Evolutionary conservation across 495 filamentous ascomycete genomes (phyloP).

Genomic region (Tuber brumale): DNA sequence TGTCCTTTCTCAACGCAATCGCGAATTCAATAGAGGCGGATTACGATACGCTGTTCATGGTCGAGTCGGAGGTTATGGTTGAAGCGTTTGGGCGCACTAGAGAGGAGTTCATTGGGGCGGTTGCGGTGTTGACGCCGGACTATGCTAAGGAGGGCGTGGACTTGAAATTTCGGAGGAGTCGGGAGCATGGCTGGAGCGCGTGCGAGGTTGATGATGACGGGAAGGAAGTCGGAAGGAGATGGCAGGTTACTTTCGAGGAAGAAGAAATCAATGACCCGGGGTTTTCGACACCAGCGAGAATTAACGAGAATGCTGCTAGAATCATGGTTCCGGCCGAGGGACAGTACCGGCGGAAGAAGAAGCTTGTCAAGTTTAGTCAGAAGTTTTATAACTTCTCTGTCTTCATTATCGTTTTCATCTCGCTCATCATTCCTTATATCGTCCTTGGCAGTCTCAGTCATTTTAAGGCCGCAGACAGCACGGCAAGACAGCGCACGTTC

Average conservation of each 20-base stretch:
- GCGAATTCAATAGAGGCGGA: slow-evolving; percentile 43
- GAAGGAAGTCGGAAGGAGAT: slow-evolving; percentile 24
- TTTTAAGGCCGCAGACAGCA: slow-evolving; percentile 38
- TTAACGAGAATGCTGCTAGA: background rate
- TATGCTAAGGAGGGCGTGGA: slow-evolving; percentile 27
- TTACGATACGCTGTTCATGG: slow-evolving; percentile 46
- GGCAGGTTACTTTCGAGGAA: slow-evolving; percentile 22
- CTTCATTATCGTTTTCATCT: slow-evolving; percentile 24
- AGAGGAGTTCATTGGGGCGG: slow-evolving; percentile 42
- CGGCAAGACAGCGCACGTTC: slow-evolving; percentile 41
- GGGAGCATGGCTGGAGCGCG: slow-evolving; percentile 15
- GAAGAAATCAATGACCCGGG: slow-evolving; percentile 5
- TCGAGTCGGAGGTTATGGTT: slow-evolving; percentile 46
- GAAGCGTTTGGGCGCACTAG: slow-evolving; percentile 43
- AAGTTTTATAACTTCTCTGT: slow-evolving; percentile 25
- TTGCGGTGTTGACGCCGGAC: slow-evolving; percentile 38
- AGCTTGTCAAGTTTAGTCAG: slow-evolving; percentile 25
- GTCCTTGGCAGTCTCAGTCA: slow-evolving; percentile 42
- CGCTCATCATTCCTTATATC: slow-evolving; percentile 40
- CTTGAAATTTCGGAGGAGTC: slow-evolving; percentile 33
- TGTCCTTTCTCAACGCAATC: slow-evolving; percentile 62
- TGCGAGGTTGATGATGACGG: slow-evolving; percentile 32
- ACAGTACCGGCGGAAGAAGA: slow-evolving; percentile 27
- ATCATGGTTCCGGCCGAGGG: slow-evolving; percentile 27
- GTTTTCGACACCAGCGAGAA: background rate